A percentile compares a stretch with the other conserved stretches of the same genome.
These are phyloP conservation scores for Cryptococcus maquisensis DNA, from an alignment of 1,284 basidiomycete species.

Conservation along the genomic window DNA sequence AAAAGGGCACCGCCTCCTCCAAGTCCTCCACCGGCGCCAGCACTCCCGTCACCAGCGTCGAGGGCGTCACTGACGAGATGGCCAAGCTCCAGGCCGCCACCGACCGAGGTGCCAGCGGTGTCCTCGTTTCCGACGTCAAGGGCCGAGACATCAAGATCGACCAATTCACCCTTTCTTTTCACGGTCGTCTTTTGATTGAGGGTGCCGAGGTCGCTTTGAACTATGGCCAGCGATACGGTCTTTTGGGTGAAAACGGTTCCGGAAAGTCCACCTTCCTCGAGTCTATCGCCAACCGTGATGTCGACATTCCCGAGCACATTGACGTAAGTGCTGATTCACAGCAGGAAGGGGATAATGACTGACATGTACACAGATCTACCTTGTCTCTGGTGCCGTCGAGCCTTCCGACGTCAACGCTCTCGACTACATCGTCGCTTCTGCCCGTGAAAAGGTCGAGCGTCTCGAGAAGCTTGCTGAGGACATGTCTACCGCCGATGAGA, in stretches of 20 bases:
- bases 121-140: slow-evolving; percentile 87
- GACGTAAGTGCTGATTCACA: slow-evolving; percentile 54
- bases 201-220: slow-evolving; percentile 86
- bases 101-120: slow-evolving; percentile 77
- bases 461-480: slow-evolving; percentile 95
- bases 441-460: slow-evolving; percentile 89
- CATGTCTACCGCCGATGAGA: slow-evolving; percentile 78
- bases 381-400: slow-evolving; percentile 92
- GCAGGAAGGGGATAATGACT: background rate
- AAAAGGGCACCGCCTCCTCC: slow-evolving; percentile 52
- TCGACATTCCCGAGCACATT: slow-evolving; percentile 90
- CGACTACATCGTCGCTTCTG: slow-evolving; percentile 92
- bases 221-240: slow-evolving; percentile 91
- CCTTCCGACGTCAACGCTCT: slow-evolving; percentile 93
- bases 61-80: slow-evolving; percentile 69
- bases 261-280: slow-evolving; percentile 68
- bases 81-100: slow-evolving; percentile 81
- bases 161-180: slow-evolving; percentile 92
- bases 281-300: slow-evolving; percentile 80
- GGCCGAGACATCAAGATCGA: slow-evolving; percentile 97
- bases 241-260: slow-evolving; percentile 94
- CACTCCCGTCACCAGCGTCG: slow-evolving; percentile 72
- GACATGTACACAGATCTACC: slow-evolving; percentile 61
- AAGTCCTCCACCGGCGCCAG: slow-evolving; percentile 61
- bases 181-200: slow-evolving; percentile 90